phyloP scores from a whole-genome alignment of 345 rosid species.

The Brassica rapa region DNA sequence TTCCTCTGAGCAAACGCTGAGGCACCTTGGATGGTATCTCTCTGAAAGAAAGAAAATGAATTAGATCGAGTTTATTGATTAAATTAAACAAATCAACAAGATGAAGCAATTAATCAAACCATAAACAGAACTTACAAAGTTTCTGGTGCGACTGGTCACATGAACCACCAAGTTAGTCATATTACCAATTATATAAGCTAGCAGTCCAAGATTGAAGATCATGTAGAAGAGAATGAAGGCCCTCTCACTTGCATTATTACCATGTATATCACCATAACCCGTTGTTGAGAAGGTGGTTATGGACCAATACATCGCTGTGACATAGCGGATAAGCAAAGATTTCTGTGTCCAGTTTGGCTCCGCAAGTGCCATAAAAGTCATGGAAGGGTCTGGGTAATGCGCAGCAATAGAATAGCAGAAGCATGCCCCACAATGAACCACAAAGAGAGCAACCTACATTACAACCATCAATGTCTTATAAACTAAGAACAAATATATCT shows the following conservation, averaged over 20 bases:
- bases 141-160: conserved; percentile 71
- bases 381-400: conserved; percentile 45
- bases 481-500: neutral
- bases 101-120: conserved; percentile 1
- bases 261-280: conserved; percentile 91
- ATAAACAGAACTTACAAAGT: conserved; percentile 63
- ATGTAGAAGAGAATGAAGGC: conserved; percentile 57
- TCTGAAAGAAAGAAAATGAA: conserved; percentile 45
- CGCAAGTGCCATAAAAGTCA: conserved; percentile 66
- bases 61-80: neutral
- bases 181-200: conserved; percentile 77
- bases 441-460: conserved; percentile 73
- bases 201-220: conserved; percentile 72
- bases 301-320: conserved; percentile 76
- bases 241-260: conserved; percentile 68
- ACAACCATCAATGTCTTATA: conserved; percentile 11
- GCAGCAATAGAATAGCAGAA: conserved; percentile 61
- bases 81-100: neutral
- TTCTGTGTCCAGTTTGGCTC: conserved; percentile 42
- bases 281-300: conserved; percentile 79
- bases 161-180: conserved; percentile 93
- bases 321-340: conserved; percentile 46
- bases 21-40: conserved; percentile 84
- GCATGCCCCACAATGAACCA: conserved; percentile 76
- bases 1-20: conserved; percentile 79